Conservation (phyloP, 1,139 yeast species). For the Hemisphaericaspora lyxosophila region DNA sequence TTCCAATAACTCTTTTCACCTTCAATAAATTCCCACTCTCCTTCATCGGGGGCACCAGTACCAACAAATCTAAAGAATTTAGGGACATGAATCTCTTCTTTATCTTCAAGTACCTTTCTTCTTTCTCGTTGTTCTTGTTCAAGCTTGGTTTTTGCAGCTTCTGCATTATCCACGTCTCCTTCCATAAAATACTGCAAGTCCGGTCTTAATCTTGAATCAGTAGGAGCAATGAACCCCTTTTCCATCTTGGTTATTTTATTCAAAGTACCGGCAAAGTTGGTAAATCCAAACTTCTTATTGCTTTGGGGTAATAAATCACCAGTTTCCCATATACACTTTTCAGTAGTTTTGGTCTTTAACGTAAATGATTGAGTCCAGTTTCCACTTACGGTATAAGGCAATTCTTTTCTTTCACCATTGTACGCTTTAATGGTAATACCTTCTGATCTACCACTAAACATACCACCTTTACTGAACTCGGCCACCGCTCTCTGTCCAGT, state of each 20-base stretch:
- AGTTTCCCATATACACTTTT: slow-evolving; percentile 60
- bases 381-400: slow-evolving; percentile 54
- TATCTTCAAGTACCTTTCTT: slow-evolving; percentile 57
- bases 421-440: slow-evolving; percentile 61
- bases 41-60: slow-evolving; percentile 37
- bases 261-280: slow-evolving; percentile 75
- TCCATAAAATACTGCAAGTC: slow-evolving; percentile 73
- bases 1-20: slow-evolving; percentile 82
- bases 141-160: slow-evolving; percentile 58
- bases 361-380: slow-evolving; percentile 72
- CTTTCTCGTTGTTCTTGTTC: slow-evolving; percentile 83
- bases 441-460: slow-evolving; percentile 89
- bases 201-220: slow-evolving; percentile 88
- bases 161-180: slow-evolving; percentile 72
- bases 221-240: slow-evolving; percentile 64
- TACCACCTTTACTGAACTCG: slow-evolving; percentile 67
- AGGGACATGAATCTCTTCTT: slow-evolving; percentile 51
- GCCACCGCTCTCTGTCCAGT: slow-evolving; percentile 67
- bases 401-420: slow-evolving; percentile 37
- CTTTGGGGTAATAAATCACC: slow-evolving; percentile 63
- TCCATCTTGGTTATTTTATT: slow-evolving; percentile 78
- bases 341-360: slow-evolving; percentile 41
- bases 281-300: slow-evolving; percentile 76
- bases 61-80: slow-evolving; percentile 58
- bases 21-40: slow-evolving; percentile 58